Percentiles rank a stretch among this genome's conserved stretches.
Conservation (phyloP, 2,329 filamentous ascomycete genomes). For the Fusarium dlaminii region DNA sequence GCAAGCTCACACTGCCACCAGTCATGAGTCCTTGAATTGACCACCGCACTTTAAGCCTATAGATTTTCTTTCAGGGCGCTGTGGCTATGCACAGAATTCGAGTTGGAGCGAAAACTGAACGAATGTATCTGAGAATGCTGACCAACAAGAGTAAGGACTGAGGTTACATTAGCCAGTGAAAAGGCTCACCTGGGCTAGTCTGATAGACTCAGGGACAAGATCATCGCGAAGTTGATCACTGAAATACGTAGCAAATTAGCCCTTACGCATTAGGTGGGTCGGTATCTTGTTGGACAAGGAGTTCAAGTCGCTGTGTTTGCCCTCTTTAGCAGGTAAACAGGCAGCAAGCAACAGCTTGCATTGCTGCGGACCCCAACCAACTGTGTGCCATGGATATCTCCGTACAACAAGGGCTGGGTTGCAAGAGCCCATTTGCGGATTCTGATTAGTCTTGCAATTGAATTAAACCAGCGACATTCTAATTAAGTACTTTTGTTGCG, state of each 20-base stretch:
- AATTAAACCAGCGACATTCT: neutral
- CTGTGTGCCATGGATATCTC: neutral
- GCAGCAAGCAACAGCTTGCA: slow-evolving; percentile 12
- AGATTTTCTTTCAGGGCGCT: neutral
- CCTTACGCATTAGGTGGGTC: neutral
- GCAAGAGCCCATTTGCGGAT: neutral
- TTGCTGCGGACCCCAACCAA: neutral
- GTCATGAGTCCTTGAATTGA: neutral
- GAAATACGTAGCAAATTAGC: neutral
- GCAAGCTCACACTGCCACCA: slow-evolving; percentile 1
- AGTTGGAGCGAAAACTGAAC: neutral
- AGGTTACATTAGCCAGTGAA: neutral
- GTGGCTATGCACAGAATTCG: slow-evolving; percentile 14
- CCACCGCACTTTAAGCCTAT: neutral
- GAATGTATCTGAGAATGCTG: neutral
- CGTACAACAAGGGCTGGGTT: neutral
- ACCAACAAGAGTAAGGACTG: slow-evolving; percentile 4
- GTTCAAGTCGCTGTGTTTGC: neutral
- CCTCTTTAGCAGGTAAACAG: neutral
- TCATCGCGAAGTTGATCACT: neutral
- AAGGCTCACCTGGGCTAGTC: neutral
- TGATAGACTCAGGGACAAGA: neutral
- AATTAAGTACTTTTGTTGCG: neutral
- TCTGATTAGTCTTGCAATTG: neutral
- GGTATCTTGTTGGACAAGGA: neutral